Evolutionary conservation across 2,329 filamentous ascomycete genomes (phyloP), one percentile per base, ranked within the genome.

Genomic region (Pseudogymnoascus sp.): DNA sequence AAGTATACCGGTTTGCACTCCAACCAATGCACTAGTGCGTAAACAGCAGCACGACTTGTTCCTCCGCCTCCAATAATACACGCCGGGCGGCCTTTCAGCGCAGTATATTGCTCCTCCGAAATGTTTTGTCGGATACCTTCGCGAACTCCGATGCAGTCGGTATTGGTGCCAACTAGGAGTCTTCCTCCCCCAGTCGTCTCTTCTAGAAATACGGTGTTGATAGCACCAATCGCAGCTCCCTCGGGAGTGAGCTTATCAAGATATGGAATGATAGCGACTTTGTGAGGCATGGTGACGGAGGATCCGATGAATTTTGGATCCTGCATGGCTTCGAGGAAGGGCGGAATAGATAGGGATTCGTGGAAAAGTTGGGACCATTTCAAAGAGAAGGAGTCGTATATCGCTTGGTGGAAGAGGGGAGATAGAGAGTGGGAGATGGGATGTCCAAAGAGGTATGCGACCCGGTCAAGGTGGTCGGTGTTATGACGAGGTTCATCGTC

Each of bases 261-360:
- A 68, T 90, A 80, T 0, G 84, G 80, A 65, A 93, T 84, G 72
- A 93, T 91, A 69, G 85, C 80, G 25, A 93, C 84, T 75, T 95
- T 93, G 79, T 91, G 87, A 0, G 90, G 90, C 90, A 93, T 95
- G 18, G 90, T 93, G 38, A 93, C 86, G 3, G 88, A 85, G 21
- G 87, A 75, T 82, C 86, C 87, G 70, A 86, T 88, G 73, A 86
- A 88, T 67, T 81, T 77, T 14, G 83, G 81, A 66, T 86, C 76
- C 64, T 79, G 77, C 36, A 84, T 78, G 6, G 88, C 75, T 5
- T 76, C 66, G 21, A 84, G 71, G 68, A 84, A 85, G 21, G 74
- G 69, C 6, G 74, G 65, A 66, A 84, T 78, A 66, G 82, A 77
- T 31, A 74, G 74, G 2, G 82, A 83, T 66, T 85, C 83, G 25